Evolutionary conservation across 2,329 filamentous ascomycete genomes (phyloP).

Genomic region (Penicillium sp.): DNA sequence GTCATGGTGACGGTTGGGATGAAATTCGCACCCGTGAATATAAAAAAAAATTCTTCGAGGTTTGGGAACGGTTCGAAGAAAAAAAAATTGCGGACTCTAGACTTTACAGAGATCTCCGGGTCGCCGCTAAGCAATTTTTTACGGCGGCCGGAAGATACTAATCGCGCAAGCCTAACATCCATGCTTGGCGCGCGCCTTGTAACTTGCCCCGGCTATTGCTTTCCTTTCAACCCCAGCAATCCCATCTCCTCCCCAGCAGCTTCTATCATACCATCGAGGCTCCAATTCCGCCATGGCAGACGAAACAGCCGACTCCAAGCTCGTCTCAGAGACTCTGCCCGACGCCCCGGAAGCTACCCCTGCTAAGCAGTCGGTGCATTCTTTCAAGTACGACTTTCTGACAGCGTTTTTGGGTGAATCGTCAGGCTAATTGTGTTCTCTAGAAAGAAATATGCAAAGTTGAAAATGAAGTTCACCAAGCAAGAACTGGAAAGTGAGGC

Average conservation of each 20-base stretch:
- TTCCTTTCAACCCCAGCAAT: slow-evolving; percentile 12
- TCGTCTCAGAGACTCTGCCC: slow-evolving; percentile 40
- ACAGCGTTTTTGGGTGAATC: not conserved
- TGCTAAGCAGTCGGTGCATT: slow-evolving; percentile 65
- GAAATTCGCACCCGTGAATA: not conserved
- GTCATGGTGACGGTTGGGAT: slow-evolving; percentile 35
- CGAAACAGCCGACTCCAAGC: slow-evolving; percentile 36
- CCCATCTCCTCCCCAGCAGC: not conserved
- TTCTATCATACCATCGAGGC: slow-evolving; percentile 9
- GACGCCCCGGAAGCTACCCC: slow-evolving; percentile 45
- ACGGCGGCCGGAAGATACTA: slow-evolving; percentile 37
- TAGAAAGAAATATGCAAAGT: slow-evolving; percentile 86
- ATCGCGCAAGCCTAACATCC: slow-evolving; percentile 24
- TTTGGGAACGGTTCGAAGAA: not conserved
- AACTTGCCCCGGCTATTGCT: slow-evolving; percentile 17
- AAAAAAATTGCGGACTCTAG: not conserved
- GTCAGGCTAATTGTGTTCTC: slow-evolving; percentile 23
- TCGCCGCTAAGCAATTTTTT: slow-evolving; percentile 34
- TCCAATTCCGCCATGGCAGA: slow-evolving; percentile 40
- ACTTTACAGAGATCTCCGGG: slow-evolving; percentile 8
- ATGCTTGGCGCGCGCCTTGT: slow-evolving; percentile 34
- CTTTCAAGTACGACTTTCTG: slow-evolving; percentile 62
- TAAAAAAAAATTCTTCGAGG: not conserved
- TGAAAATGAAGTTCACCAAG: slow-evolving; percentile 77
- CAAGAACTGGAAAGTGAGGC: slow-evolving; percentile 72